Evolutionary conservation across 2,329 filamentous ascomycete genomes (phyloP), one percentile per base, ranked within the genome.

Genomic region (Pseudogymnoascus sp.): DNA sequence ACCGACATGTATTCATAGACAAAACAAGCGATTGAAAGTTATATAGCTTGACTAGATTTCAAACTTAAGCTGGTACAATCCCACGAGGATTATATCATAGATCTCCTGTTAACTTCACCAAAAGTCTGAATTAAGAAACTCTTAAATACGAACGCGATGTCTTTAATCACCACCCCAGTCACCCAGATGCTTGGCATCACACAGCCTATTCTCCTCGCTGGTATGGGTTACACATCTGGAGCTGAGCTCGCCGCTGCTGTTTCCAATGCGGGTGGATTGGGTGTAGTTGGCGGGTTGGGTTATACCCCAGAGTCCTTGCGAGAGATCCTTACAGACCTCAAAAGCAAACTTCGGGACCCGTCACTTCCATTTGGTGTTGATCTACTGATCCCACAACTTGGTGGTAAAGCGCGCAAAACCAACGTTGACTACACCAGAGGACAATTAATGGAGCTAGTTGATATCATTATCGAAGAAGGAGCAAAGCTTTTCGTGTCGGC

Each of bases 131-230:
- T 21, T 26, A 2, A n/a, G 21, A 50, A n/a, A 13, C 26, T 21
- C 21, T 4, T 29, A 29, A 29, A 23, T 60, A 38, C 29, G 17
- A 38, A 19, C 33, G 65, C 77, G 93, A 90, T 93, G 81, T 83
- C 90, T 81, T 50, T 50, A 82, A 88, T 99, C 77, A 90, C 90
- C 74, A 99, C 95, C 62, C 87, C 90, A 69, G 82, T 93, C 72
- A 99, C 95, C 70, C 93, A 97, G 84, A 89, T 97, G 68, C 89
- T 99, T 79, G 90, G 91, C 83, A 97, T 99, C 85, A 91, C 96
- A 77, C 95, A 99, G 79, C 95, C 95, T 65, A 82, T 99, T 75
- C 82, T 99, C 73, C 88, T 99, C 66, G 95, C 95, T 71, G 95
- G 95, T 77, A 99, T 99, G 95, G 97, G 97, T 83, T 95, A 97